Evolutionary conservation across 306 rosid genomes (phyloP).

Genomic region (Malus sylvestris): DNA sequence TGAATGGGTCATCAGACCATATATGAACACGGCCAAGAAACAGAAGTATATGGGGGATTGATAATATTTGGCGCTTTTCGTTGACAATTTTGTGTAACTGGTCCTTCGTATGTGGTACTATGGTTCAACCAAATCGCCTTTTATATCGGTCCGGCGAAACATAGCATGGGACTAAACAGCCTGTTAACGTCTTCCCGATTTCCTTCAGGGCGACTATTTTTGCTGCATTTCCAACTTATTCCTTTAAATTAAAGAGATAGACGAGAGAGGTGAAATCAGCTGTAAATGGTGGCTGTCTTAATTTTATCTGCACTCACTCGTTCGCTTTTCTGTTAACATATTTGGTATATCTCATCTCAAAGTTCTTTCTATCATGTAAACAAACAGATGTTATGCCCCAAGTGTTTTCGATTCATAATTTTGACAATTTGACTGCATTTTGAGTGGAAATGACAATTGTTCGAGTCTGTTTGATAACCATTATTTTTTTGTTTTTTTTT

Average conservation of each 20-base stretch:
- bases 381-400: too few species aligned
- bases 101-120: background rate
- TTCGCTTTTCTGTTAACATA: too few species aligned
- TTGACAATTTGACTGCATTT: too few species aligned
- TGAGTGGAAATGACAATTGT: too few species aligned
- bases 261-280: background rate
- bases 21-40: slow-evolving; percentile 72
- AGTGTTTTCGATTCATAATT: too few species aligned
- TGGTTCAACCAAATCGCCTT: background rate
- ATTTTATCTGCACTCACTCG: too few species aligned
- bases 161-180: background rate
- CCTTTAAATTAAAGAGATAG: background rate
- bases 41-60: slow-evolving; percentile 51
- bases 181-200: background rate
- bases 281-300: too few species aligned
- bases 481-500: too few species aligned
- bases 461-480: too few species aligned
- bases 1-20: slow-evolving; percentile 79
- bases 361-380: too few species aligned
- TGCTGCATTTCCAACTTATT: background rate
- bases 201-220: background rate
- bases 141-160: background rate
- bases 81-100: background rate
- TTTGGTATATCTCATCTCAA: too few species aligned
- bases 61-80: background rate